Conservation (phyloP, 2,329 filamentous ascomycete genomes). For the Colletotrichum higginsianum region DNA sequence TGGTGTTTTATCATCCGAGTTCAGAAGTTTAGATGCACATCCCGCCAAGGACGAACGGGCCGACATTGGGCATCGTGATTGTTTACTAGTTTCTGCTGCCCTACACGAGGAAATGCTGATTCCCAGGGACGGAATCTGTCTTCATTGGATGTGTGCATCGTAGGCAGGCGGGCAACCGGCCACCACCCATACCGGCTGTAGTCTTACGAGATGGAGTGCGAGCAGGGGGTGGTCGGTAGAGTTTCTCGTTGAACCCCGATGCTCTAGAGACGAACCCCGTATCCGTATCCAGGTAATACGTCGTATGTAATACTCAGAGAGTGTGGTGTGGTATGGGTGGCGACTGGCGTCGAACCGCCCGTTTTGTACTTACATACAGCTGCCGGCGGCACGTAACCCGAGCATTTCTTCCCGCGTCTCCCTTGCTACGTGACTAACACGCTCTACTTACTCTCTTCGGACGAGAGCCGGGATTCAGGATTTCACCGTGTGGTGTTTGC, state of each 20-base stretch:
- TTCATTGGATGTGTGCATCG: background rate
- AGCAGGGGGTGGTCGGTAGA: constrained; percentile 16
- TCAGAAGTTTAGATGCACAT: background rate
- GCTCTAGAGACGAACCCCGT: constrained; percentile 36
- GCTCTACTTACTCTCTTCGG: background rate
- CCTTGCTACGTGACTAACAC: too few relatives aligned
- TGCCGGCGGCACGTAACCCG: too few relatives aligned
- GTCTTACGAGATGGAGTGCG: background rate
- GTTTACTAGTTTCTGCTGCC: too few relatives aligned
- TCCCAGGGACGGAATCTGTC: too few relatives aligned
- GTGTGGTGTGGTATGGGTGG: background rate
- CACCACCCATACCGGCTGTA: background rate
- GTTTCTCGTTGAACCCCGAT: constrained; percentile 21
- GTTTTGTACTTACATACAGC: too few relatives aligned
- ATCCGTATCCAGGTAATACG: constrained; percentile 30
- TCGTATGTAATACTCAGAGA: too few relatives aligned
- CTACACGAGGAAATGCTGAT: too few relatives aligned
- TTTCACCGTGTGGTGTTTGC: background rate
- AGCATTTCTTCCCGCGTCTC: too few relatives aligned
- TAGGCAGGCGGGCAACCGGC: background rate
- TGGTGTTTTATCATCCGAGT: too few relatives aligned
- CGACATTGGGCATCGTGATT: too few relatives aligned
- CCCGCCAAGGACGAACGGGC: too few relatives aligned
- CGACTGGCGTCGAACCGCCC: background rate
- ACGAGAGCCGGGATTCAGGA: constrained; percentile 19